Evolutionary conservation across 306 rosid genomes (phyloP).

Genomic region (Clitoria ternatea): DNA sequence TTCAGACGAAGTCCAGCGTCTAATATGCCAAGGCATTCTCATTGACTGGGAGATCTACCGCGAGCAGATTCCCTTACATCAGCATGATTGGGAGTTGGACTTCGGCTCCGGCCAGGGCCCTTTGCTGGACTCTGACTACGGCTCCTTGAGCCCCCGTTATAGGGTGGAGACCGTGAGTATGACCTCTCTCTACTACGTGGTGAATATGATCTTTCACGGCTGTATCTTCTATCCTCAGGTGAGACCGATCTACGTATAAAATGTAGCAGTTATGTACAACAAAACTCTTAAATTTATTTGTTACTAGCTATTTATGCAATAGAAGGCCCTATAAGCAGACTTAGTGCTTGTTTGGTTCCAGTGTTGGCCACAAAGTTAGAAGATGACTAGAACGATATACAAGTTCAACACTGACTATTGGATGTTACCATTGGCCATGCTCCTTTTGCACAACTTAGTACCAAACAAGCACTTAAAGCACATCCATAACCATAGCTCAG

Average conservation of each 20-base stretch:
- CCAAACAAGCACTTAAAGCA: no score
- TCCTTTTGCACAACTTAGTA: no score
- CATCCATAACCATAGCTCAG: background rate
- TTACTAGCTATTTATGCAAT: background rate
- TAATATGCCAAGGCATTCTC: slow-evolving; percentile 24
- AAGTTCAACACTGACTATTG: no score
- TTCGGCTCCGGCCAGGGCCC: slow-evolving; percentile 44
- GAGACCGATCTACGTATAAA: slow-evolving; percentile 58
- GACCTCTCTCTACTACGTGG: slow-evolving; percentile 54
- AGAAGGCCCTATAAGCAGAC: background rate
- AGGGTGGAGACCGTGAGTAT: slow-evolving; percentile 61
- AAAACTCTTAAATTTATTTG: background rate
- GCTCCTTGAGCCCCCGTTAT: slow-evolving; percentile 72
- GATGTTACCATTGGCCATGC: no score
- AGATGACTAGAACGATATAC: no score
- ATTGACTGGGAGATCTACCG: slow-evolving; percentile 62
- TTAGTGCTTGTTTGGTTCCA: no score
- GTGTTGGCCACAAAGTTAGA: no score
- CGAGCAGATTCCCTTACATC: slow-evolving; percentile 52
- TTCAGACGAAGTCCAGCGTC: slow-evolving; percentile 22
- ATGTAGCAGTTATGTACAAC: background rate
- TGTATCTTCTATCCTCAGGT: slow-evolving; percentile 63
- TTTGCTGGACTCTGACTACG: slow-evolving; percentile 65
- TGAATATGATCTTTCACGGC: slow-evolving; percentile 59
- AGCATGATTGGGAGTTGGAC: slow-evolving; percentile 42